These are phyloP conservation scores for Phytophthora tubulina DNA, from an alignment of 352 stramenopile genomes.

Conservation along the genomic window DNA sequence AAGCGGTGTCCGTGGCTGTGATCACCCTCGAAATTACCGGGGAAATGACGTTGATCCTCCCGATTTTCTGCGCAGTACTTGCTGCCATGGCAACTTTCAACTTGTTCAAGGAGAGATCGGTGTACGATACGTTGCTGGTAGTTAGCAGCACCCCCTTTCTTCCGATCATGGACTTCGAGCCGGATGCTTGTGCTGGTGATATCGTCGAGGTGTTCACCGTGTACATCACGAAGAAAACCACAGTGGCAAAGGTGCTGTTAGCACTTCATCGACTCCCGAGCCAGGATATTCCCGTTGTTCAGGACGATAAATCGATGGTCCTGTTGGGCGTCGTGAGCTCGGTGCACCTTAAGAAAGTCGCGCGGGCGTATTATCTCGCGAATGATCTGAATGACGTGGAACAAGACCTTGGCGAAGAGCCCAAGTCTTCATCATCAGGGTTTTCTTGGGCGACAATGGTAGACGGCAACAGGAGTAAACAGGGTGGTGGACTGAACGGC, in stretches of 20 bases:
- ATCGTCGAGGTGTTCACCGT: not conserved
- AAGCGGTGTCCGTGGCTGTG: not conserved
- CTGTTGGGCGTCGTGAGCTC: conserved; percentile 19
- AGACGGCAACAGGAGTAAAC: conserved; percentile 2
- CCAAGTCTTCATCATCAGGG: not conserved
- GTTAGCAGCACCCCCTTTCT: not conserved
- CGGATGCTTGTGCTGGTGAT: not conserved
- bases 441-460: conserved; percentile 6
- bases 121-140: conserved; percentile 1
- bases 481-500: conserved; percentile 1
- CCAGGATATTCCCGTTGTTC: not conserved
- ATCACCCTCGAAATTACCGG: not conserved
- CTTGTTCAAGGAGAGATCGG: not conserved
- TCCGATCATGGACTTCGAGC: not conserved
- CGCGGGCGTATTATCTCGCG: conserved; percentile 59
- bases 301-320: conserved; percentile 1
- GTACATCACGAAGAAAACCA: not conserved
- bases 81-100: not conserved
- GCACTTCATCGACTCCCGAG: not conserved
- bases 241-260: not conserved
- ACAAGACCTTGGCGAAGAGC: conserved; percentile 1
- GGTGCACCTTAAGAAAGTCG: conserved; percentile 62
- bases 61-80: not conserved
- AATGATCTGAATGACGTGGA: conserved; percentile 37
- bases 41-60: not conserved